Percentiles rank a stretch among this genome's conserved stretches.
phyloP scores from a whole-genome alignment of 148 eudicot genomes.

The Spergularia bocconei region DNA sequence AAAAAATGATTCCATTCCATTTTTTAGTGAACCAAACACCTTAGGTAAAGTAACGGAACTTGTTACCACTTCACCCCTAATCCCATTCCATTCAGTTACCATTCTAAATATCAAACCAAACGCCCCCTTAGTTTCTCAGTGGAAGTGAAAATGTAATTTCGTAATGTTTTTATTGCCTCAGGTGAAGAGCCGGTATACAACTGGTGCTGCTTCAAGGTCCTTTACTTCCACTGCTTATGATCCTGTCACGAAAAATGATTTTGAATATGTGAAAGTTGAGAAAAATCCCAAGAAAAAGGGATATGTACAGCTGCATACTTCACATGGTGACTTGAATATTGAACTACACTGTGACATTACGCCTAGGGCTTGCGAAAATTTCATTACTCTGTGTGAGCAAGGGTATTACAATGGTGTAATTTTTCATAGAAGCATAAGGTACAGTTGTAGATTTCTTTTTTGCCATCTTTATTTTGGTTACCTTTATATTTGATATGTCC shows the following conservation, averaged over 20 bases:
- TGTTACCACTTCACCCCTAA: too few relatives aligned
- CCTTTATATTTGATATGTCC: neutral
- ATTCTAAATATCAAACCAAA: too few relatives aligned
- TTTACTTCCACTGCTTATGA: constrained; percentile 93
- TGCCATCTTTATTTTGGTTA: neutral
- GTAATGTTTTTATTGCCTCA: constrained; percentile 22
- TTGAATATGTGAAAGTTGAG: constrained; percentile 83
- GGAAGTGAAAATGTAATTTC: neutral
- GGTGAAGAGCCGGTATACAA: constrained; percentile 92
- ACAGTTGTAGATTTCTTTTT: constrained; percentile 10
- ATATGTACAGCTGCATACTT: constrained; percentile 81
- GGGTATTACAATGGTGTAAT: constrained; percentile 87
- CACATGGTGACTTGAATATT: constrained; percentile 96
- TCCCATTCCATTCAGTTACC: too few relatives aligned
- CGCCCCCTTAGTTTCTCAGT: neutral
- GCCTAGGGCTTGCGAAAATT: constrained; percentile 94
- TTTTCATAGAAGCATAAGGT: constrained; percentile 92
- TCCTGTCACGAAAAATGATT: constrained; percentile 87
- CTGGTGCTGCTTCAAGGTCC: constrained; percentile 97
- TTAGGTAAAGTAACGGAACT: too few relatives aligned
- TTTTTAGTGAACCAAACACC: too few relatives aligned
- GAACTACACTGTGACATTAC: constrained; percentile 91
- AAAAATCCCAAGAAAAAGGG: constrained; percentile 97
- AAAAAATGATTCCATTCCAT: too few relatives aligned
- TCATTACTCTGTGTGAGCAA: constrained; percentile 85